Conservation (phyloP, 2,329 filamentous ascomycete genomes). For the Pseudogymnoascus sp. region DNA sequence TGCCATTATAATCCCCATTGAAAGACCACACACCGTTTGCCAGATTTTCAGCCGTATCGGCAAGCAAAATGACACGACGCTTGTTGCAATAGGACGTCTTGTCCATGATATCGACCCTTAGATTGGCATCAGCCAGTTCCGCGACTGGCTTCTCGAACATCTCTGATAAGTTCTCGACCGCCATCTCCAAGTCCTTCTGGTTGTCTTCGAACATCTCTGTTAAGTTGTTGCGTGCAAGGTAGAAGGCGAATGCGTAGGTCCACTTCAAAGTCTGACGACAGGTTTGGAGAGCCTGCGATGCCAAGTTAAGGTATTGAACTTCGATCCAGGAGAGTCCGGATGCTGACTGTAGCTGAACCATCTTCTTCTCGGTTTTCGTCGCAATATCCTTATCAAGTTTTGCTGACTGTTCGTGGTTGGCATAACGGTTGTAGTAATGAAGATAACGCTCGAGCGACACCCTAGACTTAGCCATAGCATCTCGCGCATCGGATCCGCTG, state of each 20-base stretch:
- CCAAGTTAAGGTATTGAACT: conserved; percentile 90
- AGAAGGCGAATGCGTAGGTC: conserved; percentile 98
- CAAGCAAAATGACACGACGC: conserved; percentile 77
- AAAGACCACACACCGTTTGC: conserved; percentile 62
- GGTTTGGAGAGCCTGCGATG: conserved; percentile 86
- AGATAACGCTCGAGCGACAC: conserved; percentile 92
- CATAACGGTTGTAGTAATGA: conserved; percentile 98
- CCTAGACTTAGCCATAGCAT: conserved; percentile 84
- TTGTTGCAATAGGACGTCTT: conserved; percentile 97
- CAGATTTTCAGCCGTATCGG: conserved; percentile 87
- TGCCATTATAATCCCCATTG: conserved; percentile 8
- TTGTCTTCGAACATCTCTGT: conserved; percentile 99
- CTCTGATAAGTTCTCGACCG: conserved; percentile 91
- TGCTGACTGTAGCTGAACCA: conserved; percentile 88
- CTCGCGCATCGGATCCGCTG: conserved; percentile 80
- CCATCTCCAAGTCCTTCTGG: conserved; percentile 95
- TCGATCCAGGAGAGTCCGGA: conserved; percentile 99
- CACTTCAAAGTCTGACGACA: conserved; percentile 98
- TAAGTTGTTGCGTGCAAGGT: conserved; percentile 88
- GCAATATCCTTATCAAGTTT: conserved; percentile 95
- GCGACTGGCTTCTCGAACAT: conserved; percentile 98
- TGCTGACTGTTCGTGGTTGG: conserved; percentile 96
- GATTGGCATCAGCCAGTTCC: conserved; percentile 74
- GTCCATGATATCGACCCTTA: conserved; percentile 97
- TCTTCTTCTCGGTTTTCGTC: conserved; percentile 96